Conservation (phyloP, 1,139 yeast genomes). For the Saccharomyces pastorianus region DNA sequence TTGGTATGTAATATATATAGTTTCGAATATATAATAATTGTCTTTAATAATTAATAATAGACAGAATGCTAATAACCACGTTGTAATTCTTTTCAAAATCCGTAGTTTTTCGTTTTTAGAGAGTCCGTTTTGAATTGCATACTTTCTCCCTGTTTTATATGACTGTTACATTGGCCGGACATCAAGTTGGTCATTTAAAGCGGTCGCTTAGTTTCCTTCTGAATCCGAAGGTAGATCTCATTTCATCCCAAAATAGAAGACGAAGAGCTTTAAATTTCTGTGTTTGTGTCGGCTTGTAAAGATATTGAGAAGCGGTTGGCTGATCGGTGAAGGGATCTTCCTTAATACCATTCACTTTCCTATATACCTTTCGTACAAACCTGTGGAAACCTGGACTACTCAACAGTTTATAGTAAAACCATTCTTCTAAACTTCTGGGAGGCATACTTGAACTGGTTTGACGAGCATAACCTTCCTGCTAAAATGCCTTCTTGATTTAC, state of each 20-base stretch:
- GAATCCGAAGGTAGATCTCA: slow-evolving; percentile 47
- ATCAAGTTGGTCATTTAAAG: neutral
- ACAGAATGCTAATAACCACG: neutral
- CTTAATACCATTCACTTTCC: slow-evolving; percentile 54
- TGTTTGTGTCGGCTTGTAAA: slow-evolving; percentile 41
- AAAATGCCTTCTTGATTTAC: neutral
- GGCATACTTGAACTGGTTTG: slow-evolving; percentile 8
- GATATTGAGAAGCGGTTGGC: slow-evolving; percentile 25
- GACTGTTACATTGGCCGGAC: neutral
- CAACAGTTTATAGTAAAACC: slow-evolving; percentile 43
- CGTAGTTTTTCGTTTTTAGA: neutral
- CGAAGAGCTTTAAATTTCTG: slow-evolving; percentile 59
- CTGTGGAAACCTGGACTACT: slow-evolving; percentile 58
- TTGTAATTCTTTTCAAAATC: neutral
- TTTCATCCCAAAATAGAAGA: slow-evolving; percentile 55
- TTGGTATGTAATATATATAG: neutral
- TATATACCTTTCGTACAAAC: slow-evolving; percentile 59
- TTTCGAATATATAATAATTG: neutral
- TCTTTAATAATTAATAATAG: neutral
- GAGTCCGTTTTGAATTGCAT: neutral
- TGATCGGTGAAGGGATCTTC: slow-evolving; percentile 28
- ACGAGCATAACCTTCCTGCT: slow-evolving; percentile 6
- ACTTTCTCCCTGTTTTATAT: neutral
- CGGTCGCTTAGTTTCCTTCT: slow-evolving; percentile 14
- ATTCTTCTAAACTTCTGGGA: slow-evolving; percentile 43